Base-by-base conservation (phyloP, 805 yeast species). In the Lachancea quebecensis region DNA sequence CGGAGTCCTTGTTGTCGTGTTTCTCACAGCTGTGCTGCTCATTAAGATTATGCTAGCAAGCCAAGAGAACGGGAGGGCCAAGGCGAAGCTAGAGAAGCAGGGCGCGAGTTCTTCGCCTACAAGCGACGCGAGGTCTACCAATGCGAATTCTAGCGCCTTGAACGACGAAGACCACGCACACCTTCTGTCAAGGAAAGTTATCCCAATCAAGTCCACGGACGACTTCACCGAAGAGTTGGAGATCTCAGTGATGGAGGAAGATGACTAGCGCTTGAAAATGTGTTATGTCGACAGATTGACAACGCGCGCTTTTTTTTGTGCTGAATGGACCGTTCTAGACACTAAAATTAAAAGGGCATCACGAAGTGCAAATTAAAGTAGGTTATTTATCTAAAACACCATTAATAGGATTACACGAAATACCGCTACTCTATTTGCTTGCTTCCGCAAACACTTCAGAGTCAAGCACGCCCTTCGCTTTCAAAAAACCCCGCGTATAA, bases 171-270 rank as follows among this genome's bases (percentile, higher is more conserved):
- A 11, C 5, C 39, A 35, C 28, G 44, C 28, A 10, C 44, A 41
- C 29, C 32, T 47, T 9, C 14, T 47, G 27, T 47, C 50, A 17
- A 39, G 46, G 28, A 47, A 40, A 27, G 37, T 39, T 12, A 40
- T 47, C 12, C 50, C 42, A 15, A 12, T 39, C 21, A 33, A 37
- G 21, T 44, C 44, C 16, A 40, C 17, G 14, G 43, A 31, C 5
- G 47, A 43, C 12, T 42, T 27, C 28, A 44, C 39, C 31, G 50
- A 47, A 17, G 47, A 47, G 18, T 35, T 43, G 17, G 50, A 47
- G 40, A 47, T 43, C 6, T 47, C 50, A 12, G 42, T 47, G 28
- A 21, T 47, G 35, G 47, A 47, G 35, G 47, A 44, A 27, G 42
- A 44, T 27, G 42, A 17, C 37, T 10, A 16, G 21, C n/a, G 34